These are phyloP conservation scores for Euphorbia schlechtendalii DNA, from an alignment of 441 rosid species.

Conservation along the genomic window DNA sequence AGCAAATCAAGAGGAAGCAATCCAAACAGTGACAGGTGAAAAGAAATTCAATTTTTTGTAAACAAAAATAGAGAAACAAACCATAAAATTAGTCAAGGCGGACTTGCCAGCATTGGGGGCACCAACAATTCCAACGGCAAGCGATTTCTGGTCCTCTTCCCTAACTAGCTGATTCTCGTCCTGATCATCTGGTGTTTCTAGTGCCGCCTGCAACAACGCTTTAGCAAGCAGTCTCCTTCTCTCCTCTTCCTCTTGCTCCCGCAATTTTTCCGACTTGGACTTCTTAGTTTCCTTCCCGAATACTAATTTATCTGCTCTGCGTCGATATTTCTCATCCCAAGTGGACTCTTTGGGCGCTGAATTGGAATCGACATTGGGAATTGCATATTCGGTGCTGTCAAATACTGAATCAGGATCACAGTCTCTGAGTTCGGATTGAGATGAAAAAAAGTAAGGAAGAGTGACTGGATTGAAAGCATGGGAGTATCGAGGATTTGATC, in stretches of 20 bases:
- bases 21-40: background rate
- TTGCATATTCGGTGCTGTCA: conserved; percentile 52
- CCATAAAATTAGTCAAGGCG: conserved; percentile 74
- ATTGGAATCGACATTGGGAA: conserved; percentile 20
- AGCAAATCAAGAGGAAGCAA: background rate
- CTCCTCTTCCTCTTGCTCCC: conserved; percentile 36
- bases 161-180: conserved; percentile 57
- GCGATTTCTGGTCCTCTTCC: conserved; percentile 93
- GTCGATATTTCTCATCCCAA: conserved; percentile 66
- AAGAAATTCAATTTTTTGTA: no score
- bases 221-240: conserved; percentile 56
- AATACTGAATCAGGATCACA: conserved; percentile 45
- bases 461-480: background rate
- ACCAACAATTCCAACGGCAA: conserved; percentile 88
- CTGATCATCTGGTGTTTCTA: conserved; percentile 56
- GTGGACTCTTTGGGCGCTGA: conserved; percentile 27
- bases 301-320: conserved; percentile 43
- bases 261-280: conserved; percentile 19
- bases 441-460: conserved; percentile 44
- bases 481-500: conserved; percentile 20
- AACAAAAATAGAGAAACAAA: conserved; percentile 22
- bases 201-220: conserved; percentile 72
- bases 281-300: conserved; percentile 40
- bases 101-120: conserved; percentile 97
- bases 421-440: conserved; percentile 41